Conservation (phyloP, 805 yeast genomes). For the Ogataea chonburiensis region DNA sequence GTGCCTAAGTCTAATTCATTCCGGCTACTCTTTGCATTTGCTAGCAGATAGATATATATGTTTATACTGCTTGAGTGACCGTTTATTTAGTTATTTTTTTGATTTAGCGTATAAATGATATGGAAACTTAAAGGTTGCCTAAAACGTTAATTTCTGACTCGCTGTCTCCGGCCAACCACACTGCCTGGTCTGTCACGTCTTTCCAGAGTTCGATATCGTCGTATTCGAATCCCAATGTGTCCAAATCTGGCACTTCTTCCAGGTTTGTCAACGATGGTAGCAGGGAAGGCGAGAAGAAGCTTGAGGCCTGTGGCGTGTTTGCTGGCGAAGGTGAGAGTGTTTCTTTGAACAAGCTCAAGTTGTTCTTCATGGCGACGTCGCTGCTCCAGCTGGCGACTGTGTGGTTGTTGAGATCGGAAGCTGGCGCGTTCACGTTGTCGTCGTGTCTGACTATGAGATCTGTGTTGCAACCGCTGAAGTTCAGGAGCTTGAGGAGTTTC, state of each 20-base stretch:
- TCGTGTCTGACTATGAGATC: conserved; percentile 57
- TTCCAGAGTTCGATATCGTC: conserved; percentile 64
- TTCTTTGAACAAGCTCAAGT: conserved; percentile 3
- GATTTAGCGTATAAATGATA: no score
- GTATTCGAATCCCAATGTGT: conserved; percentile 34
- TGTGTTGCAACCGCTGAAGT: conserved; percentile 64
- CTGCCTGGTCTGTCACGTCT: conserved; percentile 73
- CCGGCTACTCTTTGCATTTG: conserved; percentile 10
- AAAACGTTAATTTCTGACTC: conserved; percentile 37
- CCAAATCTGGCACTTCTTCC: conserved; percentile 37
- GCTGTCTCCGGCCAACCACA: conserved; percentile 58
- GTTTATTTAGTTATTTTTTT: conserved; percentile 8
- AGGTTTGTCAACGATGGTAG: conserved; percentile 34
- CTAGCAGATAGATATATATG: conserved; percentile 7
- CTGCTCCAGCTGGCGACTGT: conserved; percentile 15
- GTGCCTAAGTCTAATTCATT: conserved; percentile 15
- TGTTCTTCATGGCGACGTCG: not conserved
- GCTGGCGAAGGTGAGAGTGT: not conserved
- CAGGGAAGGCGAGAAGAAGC: conserved; percentile 30
- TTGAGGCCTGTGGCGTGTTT: conserved; percentile 4
- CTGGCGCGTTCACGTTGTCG: conserved; percentile 39
- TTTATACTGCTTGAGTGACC: conserved; percentile 10
- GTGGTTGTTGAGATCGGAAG: conserved; percentile 22
- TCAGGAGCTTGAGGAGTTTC: conserved; percentile 61
- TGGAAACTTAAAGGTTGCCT: conserved; percentile 8